Percentiles rank a stretch among this genome's conserved stretches.
These are phyloP conservation scores for Cryphonectria parasitica DNA, from an alignment of 2,329 filamentous ascomycete species.

Conservation along the genomic window DNA sequence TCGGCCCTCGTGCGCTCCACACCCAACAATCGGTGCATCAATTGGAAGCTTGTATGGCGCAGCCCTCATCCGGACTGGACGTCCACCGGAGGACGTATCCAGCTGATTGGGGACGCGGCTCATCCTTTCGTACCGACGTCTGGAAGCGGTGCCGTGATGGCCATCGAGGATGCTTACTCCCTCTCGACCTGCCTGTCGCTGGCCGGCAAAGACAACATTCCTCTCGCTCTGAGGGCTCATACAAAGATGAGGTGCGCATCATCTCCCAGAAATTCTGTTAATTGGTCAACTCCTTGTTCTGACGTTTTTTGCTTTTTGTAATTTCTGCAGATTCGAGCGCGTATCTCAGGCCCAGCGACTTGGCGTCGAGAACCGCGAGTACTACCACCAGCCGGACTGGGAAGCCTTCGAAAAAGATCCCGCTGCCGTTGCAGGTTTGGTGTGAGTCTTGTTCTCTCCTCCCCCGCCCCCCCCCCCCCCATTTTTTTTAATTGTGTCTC, in stretches of 20 bases:
- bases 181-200: constrained; percentile 38
- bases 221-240: not conserved
- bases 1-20: constrained; percentile 31
- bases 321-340: not conserved
- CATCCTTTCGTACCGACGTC: constrained; percentile 44
- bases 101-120: constrained; percentile 44
- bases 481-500: not conserved
- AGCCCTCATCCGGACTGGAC: constrained; percentile 41
- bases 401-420: not conserved
- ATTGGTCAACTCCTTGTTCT: too few relatives aligned
- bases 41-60: constrained; percentile 48
- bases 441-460: not conserved
- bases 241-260: not conserved
- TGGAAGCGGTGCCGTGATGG: constrained; percentile 43
- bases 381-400: not conserved
- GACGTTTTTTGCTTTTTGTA: not conserved
- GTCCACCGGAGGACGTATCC: constrained; percentile 37
- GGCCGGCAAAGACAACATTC: not conserved
- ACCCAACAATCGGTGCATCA: constrained; percentile 37
- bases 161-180: constrained; percentile 44
- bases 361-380: not conserved
- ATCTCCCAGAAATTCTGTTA: too few relatives aligned
- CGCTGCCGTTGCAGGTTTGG: not conserved
- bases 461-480: too few relatives aligned
- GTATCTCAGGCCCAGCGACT: not conserved